Base-by-base conservation (phyloP, 768 basidiomycete genomes). In the Boletus sensibilis region DNA sequence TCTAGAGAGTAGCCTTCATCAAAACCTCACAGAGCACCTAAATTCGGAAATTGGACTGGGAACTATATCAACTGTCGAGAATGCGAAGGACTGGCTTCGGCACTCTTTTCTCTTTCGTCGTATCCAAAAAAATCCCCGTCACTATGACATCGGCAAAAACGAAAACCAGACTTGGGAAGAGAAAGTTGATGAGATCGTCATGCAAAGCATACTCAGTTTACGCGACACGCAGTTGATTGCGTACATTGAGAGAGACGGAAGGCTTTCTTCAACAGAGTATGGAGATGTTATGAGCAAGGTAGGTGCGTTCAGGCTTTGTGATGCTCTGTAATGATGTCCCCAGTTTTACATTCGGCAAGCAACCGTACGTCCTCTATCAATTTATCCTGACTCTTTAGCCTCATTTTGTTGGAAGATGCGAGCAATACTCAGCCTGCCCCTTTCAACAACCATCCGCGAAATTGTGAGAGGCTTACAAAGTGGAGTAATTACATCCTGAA, bases 1-100 rank as follows among this genome's bases (percentile, higher is more conserved):
- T 16, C 78, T 99, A 34, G 96, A 98, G 73, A 94, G 92, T 65
- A 87, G 79, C 56, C 81, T 95, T 11, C 94, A 97, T 70, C 74
- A 75, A 47, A 90, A 91, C 66, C 81, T 99, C 7, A 75, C 85
- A 4, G 96, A 98, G 69, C 94, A 98, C 70, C 74, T 99, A 61
- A 98, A 98, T 66, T 93, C 93, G 2, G 96, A 99, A 74, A 88
- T 98, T 52, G 88, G 88, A 0, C 79, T 98, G 11, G 83, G 86
- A 3, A 94, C 95, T 0, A 94, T 99, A 64, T 84, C 79, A 4
- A 78, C 80, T 61, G 57, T 90, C 5, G 71, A 78, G 2, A 82
- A 80, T 7, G 96, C 94, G 1, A 89, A 88, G 62, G 74, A 79
- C 16, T 99, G 97, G 97, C 73, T 96, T 25, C 81, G 78, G 21